Conservation (phyloP, 1,284 basidiomycete species). For the Sphagnurus paluster region DNA sequence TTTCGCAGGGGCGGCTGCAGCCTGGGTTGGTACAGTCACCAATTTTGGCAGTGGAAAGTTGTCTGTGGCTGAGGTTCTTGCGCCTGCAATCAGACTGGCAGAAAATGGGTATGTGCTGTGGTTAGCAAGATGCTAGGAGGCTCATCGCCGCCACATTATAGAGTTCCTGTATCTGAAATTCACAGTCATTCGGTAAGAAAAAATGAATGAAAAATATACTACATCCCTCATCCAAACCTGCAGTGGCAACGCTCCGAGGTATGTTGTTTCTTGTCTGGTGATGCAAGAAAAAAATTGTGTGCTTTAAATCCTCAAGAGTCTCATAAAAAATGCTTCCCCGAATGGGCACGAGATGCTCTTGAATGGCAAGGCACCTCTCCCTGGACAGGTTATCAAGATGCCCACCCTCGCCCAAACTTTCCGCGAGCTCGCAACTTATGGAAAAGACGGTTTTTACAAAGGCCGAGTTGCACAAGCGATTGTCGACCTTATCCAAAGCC, state of each 20-base stretch:
- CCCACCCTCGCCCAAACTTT: constrained; percentile 86
- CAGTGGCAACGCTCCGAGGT: constrained; percentile 81
- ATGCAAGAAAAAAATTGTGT: neutral
- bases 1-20: constrained; percentile 77
- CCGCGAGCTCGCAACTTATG: constrained; percentile 74
- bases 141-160: no score
- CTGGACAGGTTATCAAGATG: constrained; percentile 77
- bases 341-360: constrained; percentile 85
- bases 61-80: constrained; percentile 79
- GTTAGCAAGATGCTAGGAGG: neutral
- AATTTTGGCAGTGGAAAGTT: constrained; percentile 84
- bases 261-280: neutral
- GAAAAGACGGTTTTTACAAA: constrained; percentile 91
- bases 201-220: no score
- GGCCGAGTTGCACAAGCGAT: constrained; percentile 89
- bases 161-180: constrained; percentile 81
- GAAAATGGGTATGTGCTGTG: constrained; percentile 69
- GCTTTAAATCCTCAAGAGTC: constrained; percentile 30
- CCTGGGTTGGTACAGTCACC: constrained; percentile 90
- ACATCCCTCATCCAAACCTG: no score
- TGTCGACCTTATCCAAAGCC: constrained; percentile 79
- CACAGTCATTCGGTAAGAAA: constrained; percentile 61
- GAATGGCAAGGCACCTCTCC: constrained; percentile 75
- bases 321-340: constrained; percentile 81
- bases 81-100: constrained; percentile 82